Evolutionary conservation across 768 basidiomycete species (phyloP).

Genomic region (Boletus coccyginus): DNA sequence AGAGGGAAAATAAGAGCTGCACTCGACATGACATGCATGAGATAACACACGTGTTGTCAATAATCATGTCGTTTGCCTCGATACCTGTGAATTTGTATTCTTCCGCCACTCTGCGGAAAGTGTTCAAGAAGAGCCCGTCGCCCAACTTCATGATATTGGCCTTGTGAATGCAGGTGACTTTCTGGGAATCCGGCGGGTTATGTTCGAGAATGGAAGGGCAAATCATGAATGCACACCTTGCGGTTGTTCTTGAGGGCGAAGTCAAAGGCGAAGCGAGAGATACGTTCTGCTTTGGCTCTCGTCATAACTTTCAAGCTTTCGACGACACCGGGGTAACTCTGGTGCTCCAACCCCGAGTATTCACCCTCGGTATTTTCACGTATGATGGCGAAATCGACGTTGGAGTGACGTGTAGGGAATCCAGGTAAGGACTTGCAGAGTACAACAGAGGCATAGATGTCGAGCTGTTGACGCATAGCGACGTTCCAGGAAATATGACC

Average conservation of each 20-base stretch:
- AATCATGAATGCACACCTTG: conserved; percentile 55
- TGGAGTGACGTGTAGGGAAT: conserved; percentile 90
- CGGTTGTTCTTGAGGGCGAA: conserved; percentile 98
- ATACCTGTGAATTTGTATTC: conserved; percentile 95
- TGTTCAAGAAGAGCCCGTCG: conserved; percentile 98
- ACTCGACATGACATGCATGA: not conserved
- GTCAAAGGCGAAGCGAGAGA: conserved; percentile 96
- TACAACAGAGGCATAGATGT: conserved; percentile 98
- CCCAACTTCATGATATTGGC: conserved; percentile 99
- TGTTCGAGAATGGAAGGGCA: not conserved
- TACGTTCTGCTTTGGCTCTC: conserved; percentile 91
- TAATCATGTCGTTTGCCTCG: conserved; percentile 96
- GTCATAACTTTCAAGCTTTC: conserved; percentile 98
- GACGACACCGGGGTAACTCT: conserved; percentile 97
- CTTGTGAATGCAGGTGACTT: conserved; percentile 99
- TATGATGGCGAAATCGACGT: conserved; percentile 99
- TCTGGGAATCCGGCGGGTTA: conserved; percentile 45
- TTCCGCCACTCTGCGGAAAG: conserved; percentile 93
- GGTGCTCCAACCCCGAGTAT: conserved; percentile 98
- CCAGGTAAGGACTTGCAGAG: conserved; percentile 98
- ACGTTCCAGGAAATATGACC: conserved; percentile 99
- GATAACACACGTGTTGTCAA: conserved; percentile 85
- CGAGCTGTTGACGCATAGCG: conserved; percentile 98
- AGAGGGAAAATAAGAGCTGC: conserved; percentile 4
- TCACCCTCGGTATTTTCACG: conserved; percentile 99